Conservation (phyloP, 106 monocot species). For the Acorus gramineus region DNA sequence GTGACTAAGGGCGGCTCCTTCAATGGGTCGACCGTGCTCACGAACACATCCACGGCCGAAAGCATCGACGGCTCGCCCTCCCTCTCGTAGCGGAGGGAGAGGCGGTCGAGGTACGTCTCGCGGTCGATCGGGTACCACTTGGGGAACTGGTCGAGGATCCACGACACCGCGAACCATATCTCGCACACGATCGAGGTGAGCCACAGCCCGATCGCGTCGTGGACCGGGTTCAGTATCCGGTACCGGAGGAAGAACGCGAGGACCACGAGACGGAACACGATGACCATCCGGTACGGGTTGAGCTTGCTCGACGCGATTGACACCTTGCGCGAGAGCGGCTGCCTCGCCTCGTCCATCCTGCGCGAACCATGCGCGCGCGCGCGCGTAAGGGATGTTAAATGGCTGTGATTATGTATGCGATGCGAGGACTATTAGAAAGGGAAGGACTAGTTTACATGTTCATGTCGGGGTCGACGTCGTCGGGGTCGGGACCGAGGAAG, state of each 20-base stretch:
- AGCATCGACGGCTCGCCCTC: constrained; percentile 87
- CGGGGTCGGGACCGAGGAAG: constrained; percentile 35
- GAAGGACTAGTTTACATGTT: constrained; percentile 27
- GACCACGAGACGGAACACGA: constrained; percentile 66
- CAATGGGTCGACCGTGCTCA: constrained; percentile 88
- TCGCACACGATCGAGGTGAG: constrained; percentile 85
- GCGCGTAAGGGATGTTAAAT: too few relatives aligned
- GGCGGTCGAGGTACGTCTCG: constrained; percentile 93
- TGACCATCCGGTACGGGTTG: constrained; percentile 92
- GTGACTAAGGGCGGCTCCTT: constrained; percentile 96
- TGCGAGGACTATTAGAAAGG: neutral
- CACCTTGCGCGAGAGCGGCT: constrained; percentile 85
- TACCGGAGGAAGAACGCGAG: constrained; percentile 83
- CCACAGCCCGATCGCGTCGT: constrained; percentile 79
- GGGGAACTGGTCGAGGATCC: constrained; percentile 99
- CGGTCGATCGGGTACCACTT: constrained; percentile 94
- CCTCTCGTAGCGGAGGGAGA: constrained; percentile 78
- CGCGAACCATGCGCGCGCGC: neutral
- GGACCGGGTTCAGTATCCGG: constrained; percentile 72
- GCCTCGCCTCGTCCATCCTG: constrained; percentile 82
- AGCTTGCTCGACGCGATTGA: constrained; percentile 86
- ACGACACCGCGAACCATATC: constrained; percentile 93
- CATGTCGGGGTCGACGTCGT: constrained; percentile 76
- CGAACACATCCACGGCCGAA: constrained; percentile 74
- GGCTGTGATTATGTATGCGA: too few relatives aligned